Evolutionary conservation across 345 rosid genomes (phyloP).

Genomic region (Melastoma malabathricum): DNA sequence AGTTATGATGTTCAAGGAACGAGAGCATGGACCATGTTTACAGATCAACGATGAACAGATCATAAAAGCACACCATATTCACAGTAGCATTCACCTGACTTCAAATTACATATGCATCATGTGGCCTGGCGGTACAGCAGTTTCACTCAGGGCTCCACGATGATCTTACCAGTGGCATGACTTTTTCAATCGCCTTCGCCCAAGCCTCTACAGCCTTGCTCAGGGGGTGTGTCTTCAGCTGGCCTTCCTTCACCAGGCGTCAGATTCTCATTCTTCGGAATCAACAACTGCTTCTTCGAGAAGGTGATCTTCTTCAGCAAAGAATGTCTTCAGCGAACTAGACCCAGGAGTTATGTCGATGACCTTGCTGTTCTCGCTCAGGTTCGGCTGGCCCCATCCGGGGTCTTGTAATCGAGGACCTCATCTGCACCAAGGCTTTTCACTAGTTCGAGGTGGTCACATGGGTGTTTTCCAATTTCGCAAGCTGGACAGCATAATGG

Average conservation of each 20-base stretch:
- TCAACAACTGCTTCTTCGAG: constrained; percentile 13
- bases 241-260: constrained; percentile 15
- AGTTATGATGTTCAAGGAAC: too few relatives aligned
- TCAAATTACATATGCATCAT: too few relatives aligned
- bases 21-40: not conserved
- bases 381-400: constrained; percentile 14
- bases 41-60: not conserved
- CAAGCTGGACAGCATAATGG: constrained; percentile 14
- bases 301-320: constrained; percentile 7
- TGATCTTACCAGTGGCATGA: constrained; percentile 18
- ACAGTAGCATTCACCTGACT: too few relatives aligned
- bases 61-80: too few relatives aligned
- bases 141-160: constrained; percentile 6
- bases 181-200: constrained; percentile 15
- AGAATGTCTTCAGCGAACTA: constrained; percentile 5
- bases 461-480: constrained; percentile 16
- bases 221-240: constrained; percentile 14
- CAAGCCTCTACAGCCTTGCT: constrained; percentile 16
- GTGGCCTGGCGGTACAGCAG: too few relatives aligned
- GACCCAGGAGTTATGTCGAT: constrained; percentile 11
- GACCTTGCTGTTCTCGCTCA: constrained; percentile 11
- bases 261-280: constrained; percentile 9
- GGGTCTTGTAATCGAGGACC: constrained; percentile 17
- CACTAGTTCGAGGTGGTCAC: constrained; percentile 10
- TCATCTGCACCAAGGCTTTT: constrained; percentile 13